Evolutionary conservation across 495 filamentous ascomycete species (phyloP).

Genomic region (Aspergillus carlsbadensis): DNA sequence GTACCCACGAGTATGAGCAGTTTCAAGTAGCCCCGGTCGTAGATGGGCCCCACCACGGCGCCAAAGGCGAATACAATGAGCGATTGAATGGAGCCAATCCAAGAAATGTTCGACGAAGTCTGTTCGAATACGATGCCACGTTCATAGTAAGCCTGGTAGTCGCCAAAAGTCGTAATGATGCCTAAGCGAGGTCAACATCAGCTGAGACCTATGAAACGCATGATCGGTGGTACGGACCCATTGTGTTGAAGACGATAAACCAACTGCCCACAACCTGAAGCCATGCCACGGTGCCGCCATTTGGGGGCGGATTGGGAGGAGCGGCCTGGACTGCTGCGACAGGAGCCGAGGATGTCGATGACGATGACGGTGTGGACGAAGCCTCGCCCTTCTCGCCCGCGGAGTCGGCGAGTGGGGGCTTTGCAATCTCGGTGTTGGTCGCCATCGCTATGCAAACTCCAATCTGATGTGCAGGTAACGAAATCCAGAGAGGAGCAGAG

Average conservation of each 20-base stretch:
- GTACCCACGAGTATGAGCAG: constrained; percentile 24
- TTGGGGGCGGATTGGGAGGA: constrained; percentile 18
- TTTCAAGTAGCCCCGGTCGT: constrained; percentile 39
- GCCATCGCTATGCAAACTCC: too few species aligned
- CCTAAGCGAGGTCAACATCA: too few species aligned
- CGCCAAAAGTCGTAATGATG: constrained; percentile 29
- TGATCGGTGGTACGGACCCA: too few species aligned
- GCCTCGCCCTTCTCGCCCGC: too few species aligned
- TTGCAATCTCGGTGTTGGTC: too few species aligned
- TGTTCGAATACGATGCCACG: constrained; percentile 20
- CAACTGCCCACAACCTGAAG: constrained; percentile 21
- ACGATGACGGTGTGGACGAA: too few species aligned
- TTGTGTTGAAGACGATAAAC: constrained; percentile 7
- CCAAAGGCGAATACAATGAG: constrained; percentile 38
- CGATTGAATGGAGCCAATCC: constrained; percentile 46
- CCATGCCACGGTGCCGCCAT: constrained; percentile 29
- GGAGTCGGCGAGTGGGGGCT: too few species aligned
- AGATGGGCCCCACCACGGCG: constrained; percentile 37
- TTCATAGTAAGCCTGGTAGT: constrained; percentile 45
- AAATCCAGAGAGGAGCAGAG: too few species aligned
- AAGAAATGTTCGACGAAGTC: constrained; percentile 33
- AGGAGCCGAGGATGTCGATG: too few species aligned
- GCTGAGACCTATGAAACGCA: too few species aligned
- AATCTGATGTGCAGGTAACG: too few species aligned
- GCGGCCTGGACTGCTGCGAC: too few species aligned